Evolutionary conservation across 805 yeast genomes (phyloP).

Genomic region (Wickerhamomyces chambardii): DNA sequence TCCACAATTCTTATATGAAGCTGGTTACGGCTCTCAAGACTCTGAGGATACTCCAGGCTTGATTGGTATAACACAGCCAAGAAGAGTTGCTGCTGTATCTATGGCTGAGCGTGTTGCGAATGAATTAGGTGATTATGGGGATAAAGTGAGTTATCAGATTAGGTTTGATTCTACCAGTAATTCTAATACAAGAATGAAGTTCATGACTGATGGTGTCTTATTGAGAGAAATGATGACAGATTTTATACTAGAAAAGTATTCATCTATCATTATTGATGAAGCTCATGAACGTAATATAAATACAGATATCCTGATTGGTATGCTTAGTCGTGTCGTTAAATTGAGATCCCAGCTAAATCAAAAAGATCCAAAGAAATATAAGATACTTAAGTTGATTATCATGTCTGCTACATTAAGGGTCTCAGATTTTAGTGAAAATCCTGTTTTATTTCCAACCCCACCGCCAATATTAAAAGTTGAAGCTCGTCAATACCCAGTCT

Average conservation of each 20-base stretch:
- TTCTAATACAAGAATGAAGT: conserved; percentile 64
- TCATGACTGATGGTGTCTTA: conserved; percentile 93
- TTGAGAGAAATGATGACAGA: conserved; percentile 91
- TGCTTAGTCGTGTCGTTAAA: conserved; percentile 78
- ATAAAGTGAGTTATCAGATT: conserved; percentile 71
- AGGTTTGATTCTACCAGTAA: conserved; percentile 67
- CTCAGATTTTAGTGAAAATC: conserved; percentile 84
- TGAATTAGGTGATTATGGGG: conserved; percentile 68
- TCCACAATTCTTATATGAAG: conserved; percentile 90
- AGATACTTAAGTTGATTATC: conserved; percentile 72
- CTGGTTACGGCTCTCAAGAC: conserved; percentile 69
- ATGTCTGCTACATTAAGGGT: conserved; percentile 98
- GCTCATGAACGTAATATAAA: conserved; percentile 97
- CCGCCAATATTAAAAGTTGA: conserved; percentile 90
- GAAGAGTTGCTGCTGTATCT: conserved; percentile 90
- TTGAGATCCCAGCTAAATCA: conserved; percentile 50
- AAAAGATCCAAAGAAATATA: conserved; percentile 35
- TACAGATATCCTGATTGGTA: conserved; percentile 93
- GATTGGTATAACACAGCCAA: conserved; percentile 95
- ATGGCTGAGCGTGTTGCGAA: conserved; percentile 76
- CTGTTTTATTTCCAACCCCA: conserved; percentile 48
- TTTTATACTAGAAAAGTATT: conserved; percentile 70
- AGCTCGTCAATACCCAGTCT: conserved; percentile 91
- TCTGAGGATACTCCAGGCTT: conserved; percentile 71
- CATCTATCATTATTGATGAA: conserved; percentile 87